These are phyloP conservation scores for Populus tomentosa DNA, from an alignment of 441 rosid genomes.

Conservation along the genomic window DNA sequence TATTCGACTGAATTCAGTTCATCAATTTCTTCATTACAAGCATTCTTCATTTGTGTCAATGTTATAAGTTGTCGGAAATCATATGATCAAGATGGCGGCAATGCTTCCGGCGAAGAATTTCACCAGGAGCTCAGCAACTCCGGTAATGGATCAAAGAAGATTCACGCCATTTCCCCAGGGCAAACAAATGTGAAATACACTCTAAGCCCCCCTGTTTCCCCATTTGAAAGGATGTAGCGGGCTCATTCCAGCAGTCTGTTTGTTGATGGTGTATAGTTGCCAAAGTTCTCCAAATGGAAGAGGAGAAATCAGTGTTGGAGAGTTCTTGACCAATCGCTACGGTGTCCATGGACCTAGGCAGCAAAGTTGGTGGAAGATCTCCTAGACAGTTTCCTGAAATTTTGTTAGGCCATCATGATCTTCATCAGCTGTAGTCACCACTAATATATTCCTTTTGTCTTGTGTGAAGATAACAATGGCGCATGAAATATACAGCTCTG, in stretches of 20 bases:
- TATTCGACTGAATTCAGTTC: slow-evolving; percentile 59
- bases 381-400: too few relatives aligned
- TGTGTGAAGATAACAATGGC: slow-evolving; percentile 19
- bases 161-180: not conserved
- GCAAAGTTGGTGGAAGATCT: too few relatives aligned
- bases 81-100: slow-evolving; percentile 19
- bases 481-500: slow-evolving; percentile 8
- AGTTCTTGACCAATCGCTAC: too few relatives aligned
- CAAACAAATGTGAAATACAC: slow-evolving; percentile 42
- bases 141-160: slow-evolving; percentile 15
- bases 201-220: too few relatives aligned
- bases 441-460: not conserved
- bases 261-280: too few relatives aligned
- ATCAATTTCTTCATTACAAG: slow-evolving; percentile 55
- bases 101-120: slow-evolving; percentile 20
- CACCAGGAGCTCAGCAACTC: slow-evolving; percentile 13
- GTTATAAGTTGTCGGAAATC: slow-evolving; percentile 36
- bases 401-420: not conserved
- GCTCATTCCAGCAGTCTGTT: too few relatives aligned
- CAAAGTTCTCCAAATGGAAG: not conserved
- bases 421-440: not conserved
- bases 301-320: not conserved
- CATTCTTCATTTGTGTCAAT: slow-evolving; percentile 62
- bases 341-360: too few relatives aligned
- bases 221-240: slow-evolving; percentile 64